Base-by-base conservation (phyloP, 1,139 yeast genomes). In the Saccharomyces hybrid region DNA sequence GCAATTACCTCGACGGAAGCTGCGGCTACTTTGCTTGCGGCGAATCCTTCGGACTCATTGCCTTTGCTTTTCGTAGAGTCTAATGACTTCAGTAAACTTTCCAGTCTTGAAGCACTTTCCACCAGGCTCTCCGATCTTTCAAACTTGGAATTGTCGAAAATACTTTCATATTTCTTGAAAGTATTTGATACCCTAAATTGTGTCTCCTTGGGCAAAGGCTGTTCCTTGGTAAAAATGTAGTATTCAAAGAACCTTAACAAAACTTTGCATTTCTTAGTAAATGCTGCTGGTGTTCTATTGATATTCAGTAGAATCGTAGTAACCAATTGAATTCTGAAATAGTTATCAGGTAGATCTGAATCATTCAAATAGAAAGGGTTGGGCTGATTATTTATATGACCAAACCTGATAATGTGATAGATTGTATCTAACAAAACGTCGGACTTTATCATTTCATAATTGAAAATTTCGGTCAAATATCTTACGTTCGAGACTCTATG, bases 211-310 rank as follows among this genome's bases (percentile, higher is more conserved):
- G 96, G 91, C 34, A 88, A 55, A 1, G 88, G 88, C 50, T 74
- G 77, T 7, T 70, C 70, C 64, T 90, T 90, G 51, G 87, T 79
- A 66, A 77, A 80, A n/a, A 81, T 70, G 64, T 88, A 90, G 66
- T 81, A 89, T 64, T 89, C 95, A 59, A 89, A 83, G 62, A 83
- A 85, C 19, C 78, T 76, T 59, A 86, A 64, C 59, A 86, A 80
- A 2, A 78, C 67, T 5, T 72, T 71, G 29, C 84, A 59, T 49
- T 72, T 75, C 9, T 55, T 68, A 12, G 50, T 52, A 59, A 46
- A 64, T 53, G 59, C 49, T 3, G 59, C 55, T 32, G 62, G 62
- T 51, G 46, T 54, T 50, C 59, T 59, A 44, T 49, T 56, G 47
- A 68, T 55, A 31, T 56, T 61, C 28, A 66, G 56, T 38, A 80